A percentile compares a stretch with the other conserved stretches of the same genome.
phyloP scores from a whole-genome alignment of 768 basidiomycete genomes.

The Boletus tomentosulus region DNA sequence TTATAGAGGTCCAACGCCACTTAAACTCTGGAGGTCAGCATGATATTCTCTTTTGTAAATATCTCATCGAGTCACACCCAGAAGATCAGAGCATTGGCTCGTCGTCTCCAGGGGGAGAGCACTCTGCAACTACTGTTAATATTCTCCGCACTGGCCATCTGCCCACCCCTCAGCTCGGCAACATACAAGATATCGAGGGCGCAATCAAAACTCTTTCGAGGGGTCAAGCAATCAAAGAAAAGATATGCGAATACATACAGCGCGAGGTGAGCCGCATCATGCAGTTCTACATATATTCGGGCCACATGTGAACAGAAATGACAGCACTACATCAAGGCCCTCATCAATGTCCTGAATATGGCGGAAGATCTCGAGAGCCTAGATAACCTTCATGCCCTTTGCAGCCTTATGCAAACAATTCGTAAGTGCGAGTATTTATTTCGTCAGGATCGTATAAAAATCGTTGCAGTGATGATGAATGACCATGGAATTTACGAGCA shows the following conservation, averaged over 20 bases:
- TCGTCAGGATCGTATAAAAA: not conserved
- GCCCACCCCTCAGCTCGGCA: conserved; percentile 71
- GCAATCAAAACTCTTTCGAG: conserved; percentile 73
- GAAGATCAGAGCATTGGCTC: conserved; percentile 47
- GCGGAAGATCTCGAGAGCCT: conserved; percentile 94
- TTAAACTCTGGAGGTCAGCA: conserved; percentile 60
- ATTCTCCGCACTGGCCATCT: conserved; percentile 72
- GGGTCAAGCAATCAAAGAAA: conserved; percentile 70
- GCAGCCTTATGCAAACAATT: conserved; percentile 91
- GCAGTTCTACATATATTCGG: not conserved
- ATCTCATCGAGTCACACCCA: conserved; percentile 18
- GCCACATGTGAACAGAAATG: conserved; percentile 3
- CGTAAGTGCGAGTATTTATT: conserved; percentile 45
- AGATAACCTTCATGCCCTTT: conserved; percentile 86
- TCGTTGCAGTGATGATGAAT: conserved; percentile 77
- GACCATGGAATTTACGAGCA: conserved; percentile 94
- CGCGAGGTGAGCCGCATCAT: conserved; percentile 55
- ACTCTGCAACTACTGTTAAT: conserved; percentile 52
- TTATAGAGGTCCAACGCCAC: conserved; percentile 85
- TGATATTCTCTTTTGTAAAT: conserved; percentile 8
- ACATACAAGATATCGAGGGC: conserved; percentile 74
- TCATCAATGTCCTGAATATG: conserved; percentile 79
- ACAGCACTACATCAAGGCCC: conserved; percentile 82
- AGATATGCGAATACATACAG: conserved; percentile 87
- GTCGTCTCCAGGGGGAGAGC: conserved; percentile 66